Percentiles rank a stretch among this genome's conserved stretches.
Conservation (phyloP, 257 asterid species). For the Rubia yunnanensis region DNA sequence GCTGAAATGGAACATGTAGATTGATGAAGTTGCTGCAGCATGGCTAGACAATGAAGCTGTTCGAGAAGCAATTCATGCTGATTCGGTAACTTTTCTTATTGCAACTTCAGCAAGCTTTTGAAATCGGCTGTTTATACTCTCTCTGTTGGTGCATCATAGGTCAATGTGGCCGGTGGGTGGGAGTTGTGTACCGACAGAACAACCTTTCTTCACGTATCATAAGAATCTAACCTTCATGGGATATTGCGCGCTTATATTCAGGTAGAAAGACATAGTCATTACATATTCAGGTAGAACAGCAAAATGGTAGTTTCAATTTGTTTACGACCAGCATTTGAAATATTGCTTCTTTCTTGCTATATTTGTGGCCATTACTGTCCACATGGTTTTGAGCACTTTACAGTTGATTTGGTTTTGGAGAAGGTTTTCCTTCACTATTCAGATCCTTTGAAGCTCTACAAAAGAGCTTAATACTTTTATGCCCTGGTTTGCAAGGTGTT, state of each 20-base stretch:
- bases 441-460: neutral
- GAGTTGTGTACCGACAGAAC: constrained; percentile 66
- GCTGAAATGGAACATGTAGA: constrained; percentile 31
- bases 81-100: constrained; percentile 40
- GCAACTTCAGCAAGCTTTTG: constrained; percentile 2
- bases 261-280: constrained; percentile 2
- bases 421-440: neutral
- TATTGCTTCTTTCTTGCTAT: neutral
- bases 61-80: constrained; percentile 86
- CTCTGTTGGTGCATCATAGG: constrained; percentile 28
- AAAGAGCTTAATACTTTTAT: neutral
- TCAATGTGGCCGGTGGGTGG: constrained; percentile 39
- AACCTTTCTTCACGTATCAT: constrained; percentile 50
- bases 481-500: neutral
- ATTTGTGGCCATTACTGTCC: neutral
- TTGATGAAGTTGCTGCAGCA: constrained; percentile 66
- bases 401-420: neutral
- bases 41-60: constrained; percentile 80
- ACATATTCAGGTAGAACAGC: too few species aligned
- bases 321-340: neutral
- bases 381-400: neutral
- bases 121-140: constrained; percentile 10
- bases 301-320: neutral
- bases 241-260: constrained; percentile 62
- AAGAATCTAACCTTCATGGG: constrained; percentile 71